A percentile compares a stretch with the other conserved stretches of the same genome.
Evolutionary conservation across 345 rosid genomes (phyloP).

Genomic region (Aegle marmelos): DNA sequence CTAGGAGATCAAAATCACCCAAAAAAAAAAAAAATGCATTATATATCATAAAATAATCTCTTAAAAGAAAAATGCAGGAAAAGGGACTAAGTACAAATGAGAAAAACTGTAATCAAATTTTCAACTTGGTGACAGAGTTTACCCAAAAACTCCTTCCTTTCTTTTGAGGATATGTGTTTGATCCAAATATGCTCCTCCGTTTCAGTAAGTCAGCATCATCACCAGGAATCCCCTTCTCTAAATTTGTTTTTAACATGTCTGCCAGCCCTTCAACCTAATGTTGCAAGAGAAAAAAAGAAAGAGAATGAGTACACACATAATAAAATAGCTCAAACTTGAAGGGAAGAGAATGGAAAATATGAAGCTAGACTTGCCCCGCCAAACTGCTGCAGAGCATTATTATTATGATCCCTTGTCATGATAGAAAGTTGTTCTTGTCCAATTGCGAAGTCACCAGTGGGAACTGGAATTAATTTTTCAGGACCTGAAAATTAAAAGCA

Average conservation of each 20-base stretch:
- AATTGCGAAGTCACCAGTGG: slow-evolving; percentile 57
- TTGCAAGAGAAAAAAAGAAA: background rate
- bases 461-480: slow-evolving; percentile 26
- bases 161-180: slow-evolving; percentile 88
- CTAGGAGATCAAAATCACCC: slow-evolving; percentile 33
- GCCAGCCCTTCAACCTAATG: slow-evolving; percentile 69
- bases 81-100: background rate
- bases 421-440: slow-evolving; percentile 67
- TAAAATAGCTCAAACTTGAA: background rate
- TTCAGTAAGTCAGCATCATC: slow-evolving; percentile 67
- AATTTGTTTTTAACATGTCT: slow-evolving; percentile 61
- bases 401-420: slow-evolving; percentile 73
- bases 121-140: background rate
- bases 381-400: slow-evolving; percentile 50
- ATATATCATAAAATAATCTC: background rate
- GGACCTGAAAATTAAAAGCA: slow-evolving; percentile 34
- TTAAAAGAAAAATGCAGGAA: background rate
- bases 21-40: background rate
- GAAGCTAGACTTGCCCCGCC: slow-evolving; percentile 69
- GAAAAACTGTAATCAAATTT: background rate
- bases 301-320: background rate
- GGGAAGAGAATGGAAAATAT: background rate
- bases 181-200: slow-evolving; percentile 68
- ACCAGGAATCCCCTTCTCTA: slow-evolving; percentile 69
- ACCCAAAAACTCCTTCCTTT: slow-evolving; percentile 96